Conservation (phyloP, 176 grass and related monocot genomes). For the barley (Hordeum vulgare) region MorexV3_pseudomolecules_assembly NC_058523.1:348138303-348138802, state of each 20-base stretch:
- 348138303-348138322: not conserved
- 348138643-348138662: too few species aligned
- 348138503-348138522: not conserved
- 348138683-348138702: too few species aligned
- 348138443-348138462: not conserved
- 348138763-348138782: too few species aligned
- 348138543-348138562: not conserved
- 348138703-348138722: too few species aligned
- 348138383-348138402: not conserved
- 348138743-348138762: too few species aligned
- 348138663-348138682: too few species aligned
- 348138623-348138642: too few species aligned
- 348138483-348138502: not conserved
- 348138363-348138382: not conserved
- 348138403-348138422: not conserved
- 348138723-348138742: too few species aligned
- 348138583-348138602: too few species aligned
- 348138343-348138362: not conserved
- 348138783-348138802: too few species aligned
- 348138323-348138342: not conserved
- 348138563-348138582: not conserved
- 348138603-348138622: too few species aligned
- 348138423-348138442: not conserved
- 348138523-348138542: not conserved
- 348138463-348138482: slow-evolving; percentile 12